Evolutionary conservation across 2,329 filamentous ascomycete genomes (phyloP).

Genomic region (Corynespora cassiicola): DNA sequence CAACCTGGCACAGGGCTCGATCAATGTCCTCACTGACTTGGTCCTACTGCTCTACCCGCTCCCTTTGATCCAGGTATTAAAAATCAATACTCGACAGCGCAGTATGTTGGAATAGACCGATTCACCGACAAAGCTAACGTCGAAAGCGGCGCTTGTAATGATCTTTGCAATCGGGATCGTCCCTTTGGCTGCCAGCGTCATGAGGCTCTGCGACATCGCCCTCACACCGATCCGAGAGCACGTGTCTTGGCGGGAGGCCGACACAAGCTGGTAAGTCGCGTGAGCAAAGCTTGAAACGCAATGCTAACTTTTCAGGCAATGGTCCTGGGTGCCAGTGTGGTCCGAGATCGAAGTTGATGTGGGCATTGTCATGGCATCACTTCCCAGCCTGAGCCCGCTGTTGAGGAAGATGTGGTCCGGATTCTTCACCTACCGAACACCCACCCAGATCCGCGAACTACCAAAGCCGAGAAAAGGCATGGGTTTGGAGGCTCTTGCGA

Average conservation of each 20-base stretch:
- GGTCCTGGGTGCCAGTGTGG: slow-evolving; percentile 37
- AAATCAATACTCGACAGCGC: slow-evolving; percentile 32
- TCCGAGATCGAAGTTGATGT: slow-evolving; percentile 39
- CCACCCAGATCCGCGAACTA: slow-evolving; percentile 20
- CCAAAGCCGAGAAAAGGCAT: too few relatives aligned
- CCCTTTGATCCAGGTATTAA: slow-evolving; percentile 27
- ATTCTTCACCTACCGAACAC: slow-evolving; percentile 12
- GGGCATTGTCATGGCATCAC: slow-evolving; percentile 33
- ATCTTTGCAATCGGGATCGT: slow-evolving; percentile 35
- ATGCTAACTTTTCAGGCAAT: slow-evolving; percentile 16
- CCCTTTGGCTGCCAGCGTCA: slow-evolving; percentile 31
- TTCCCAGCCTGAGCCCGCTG: slow-evolving; percentile 31
- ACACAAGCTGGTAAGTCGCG: slow-evolving; percentile 26
- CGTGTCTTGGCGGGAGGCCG: slow-evolving; percentile 21
- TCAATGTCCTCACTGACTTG: slow-evolving; percentile 32
- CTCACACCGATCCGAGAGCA: slow-evolving; percentile 18
- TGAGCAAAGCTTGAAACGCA: too few relatives aligned
- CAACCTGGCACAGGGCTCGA: slow-evolving; percentile 25
- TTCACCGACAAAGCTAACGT: slow-evolving; percentile 1
- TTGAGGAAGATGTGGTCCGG: slow-evolving; percentile 27
- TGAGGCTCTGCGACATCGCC: slow-evolving; percentile 32
- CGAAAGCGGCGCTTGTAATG: slow-evolving; percentile 26
- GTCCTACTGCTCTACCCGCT: slow-evolving; percentile 30
- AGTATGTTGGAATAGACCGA: slow-evolving; percentile 17
- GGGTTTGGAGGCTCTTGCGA: too few relatives aligned